These are phyloP conservation scores for Barbatosphaeria neglecta DNA, from an alignment of 495 filamentous ascomycete species.

Conservation along the genomic window DNA sequence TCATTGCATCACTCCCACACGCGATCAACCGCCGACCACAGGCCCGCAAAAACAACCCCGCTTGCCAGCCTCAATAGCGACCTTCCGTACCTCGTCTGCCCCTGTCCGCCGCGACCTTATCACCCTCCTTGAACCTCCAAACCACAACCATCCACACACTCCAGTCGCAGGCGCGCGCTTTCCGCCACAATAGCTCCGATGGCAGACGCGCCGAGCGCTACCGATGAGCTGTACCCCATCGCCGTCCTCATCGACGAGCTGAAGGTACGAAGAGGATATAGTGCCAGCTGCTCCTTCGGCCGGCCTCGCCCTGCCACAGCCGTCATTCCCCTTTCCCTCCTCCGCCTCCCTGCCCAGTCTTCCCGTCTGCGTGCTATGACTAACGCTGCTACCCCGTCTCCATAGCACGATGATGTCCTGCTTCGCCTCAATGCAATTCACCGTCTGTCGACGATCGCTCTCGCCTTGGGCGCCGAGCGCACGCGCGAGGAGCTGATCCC, in stretches of 20 bases:
- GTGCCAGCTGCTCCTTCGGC: too few species aligned
- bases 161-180: slow-evolving; percentile 3
- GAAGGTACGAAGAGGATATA: slow-evolving; percentile 75
- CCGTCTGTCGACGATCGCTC: slow-evolving; percentile 91
- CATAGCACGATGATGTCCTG: slow-evolving; percentile 94
- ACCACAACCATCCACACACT: slow-evolving; percentile 1
- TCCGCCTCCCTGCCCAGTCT: too few species aligned
- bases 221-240: slow-evolving; percentile 97
- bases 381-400: not conserved
- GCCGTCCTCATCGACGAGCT: slow-evolving; percentile 98
- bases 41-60: slow-evolving; percentile 5
- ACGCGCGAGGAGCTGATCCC: slow-evolving; percentile 97
- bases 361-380: not conserved
- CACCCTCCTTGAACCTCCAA: slow-evolving; percentile 2
- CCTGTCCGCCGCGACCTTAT: too few species aligned
- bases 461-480: slow-evolving; percentile 87
- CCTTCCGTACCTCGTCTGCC: too few species aligned
- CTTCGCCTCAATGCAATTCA: slow-evolving; percentile 97
- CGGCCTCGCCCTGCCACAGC: slow-evolving; percentile 1
- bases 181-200: slow-evolving; percentile 25
- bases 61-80: too few species aligned
- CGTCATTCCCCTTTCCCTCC: slow-evolving; percentile 9
- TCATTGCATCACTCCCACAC: slow-evolving; percentile 25
- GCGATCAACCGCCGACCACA: slow-evolving; percentile 14
- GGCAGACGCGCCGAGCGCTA: slow-evolving; percentile 48